Evolutionary conservation across 257 asterid species (phyloP).

Genomic region (Gentiana macrophylla): DNA sequence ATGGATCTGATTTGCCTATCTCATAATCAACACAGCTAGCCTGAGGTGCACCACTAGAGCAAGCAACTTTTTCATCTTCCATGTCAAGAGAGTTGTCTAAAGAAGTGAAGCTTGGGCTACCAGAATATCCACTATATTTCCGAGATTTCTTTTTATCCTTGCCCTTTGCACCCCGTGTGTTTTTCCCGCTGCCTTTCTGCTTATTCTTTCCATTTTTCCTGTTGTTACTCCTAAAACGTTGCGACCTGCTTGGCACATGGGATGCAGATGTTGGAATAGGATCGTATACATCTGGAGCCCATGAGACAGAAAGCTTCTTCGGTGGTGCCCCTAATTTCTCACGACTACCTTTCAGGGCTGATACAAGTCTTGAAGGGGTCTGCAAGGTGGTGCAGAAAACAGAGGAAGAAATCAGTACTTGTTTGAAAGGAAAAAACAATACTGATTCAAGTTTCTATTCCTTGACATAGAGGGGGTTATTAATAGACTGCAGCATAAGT

Average conservation of each 20-base stretch:
- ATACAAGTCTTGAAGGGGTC: slow-evolving; percentile 49
- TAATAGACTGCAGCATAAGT: no score
- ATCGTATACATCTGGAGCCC: slow-evolving; percentile 96
- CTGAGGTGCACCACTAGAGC: slow-evolving; percentile 13
- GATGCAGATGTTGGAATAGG: slow-evolving; percentile 82
- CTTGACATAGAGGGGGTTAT: no score
- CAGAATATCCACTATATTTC: slow-evolving; percentile 30
- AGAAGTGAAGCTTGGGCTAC: slow-evolving; percentile 27
- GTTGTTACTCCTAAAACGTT: slow-evolving; percentile 35
- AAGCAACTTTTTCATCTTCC: slow-evolving; percentile 5
- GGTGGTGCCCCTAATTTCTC: slow-evolving; percentile 59
- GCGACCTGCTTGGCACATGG: slow-evolving; percentile 57
- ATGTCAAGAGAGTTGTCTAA: slow-evolving; percentile 14
- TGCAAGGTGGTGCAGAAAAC: slow-evolving; percentile 26
- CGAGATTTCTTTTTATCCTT: slow-evolving; percentile 70
- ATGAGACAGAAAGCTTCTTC: slow-evolving; percentile 48
- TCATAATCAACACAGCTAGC: slow-evolving; percentile 14
- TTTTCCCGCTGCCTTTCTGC: slow-evolving; percentile 55
- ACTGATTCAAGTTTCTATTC: neutral
- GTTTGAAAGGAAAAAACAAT: slow-evolving; percentile 2
- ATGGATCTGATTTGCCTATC: slow-evolving; percentile 19
- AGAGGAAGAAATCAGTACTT: slow-evolving; percentile 4
- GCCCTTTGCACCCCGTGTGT: slow-evolving; percentile 59
- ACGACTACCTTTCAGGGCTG: slow-evolving; percentile 98
- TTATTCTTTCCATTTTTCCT: slow-evolving; percentile 62